A percentile compares a stretch with the other conserved stretches of the same genome.
phyloP scores from a whole-genome alignment of 441 rosid species.

The Rhodomyrtus psidioides region DNA sequence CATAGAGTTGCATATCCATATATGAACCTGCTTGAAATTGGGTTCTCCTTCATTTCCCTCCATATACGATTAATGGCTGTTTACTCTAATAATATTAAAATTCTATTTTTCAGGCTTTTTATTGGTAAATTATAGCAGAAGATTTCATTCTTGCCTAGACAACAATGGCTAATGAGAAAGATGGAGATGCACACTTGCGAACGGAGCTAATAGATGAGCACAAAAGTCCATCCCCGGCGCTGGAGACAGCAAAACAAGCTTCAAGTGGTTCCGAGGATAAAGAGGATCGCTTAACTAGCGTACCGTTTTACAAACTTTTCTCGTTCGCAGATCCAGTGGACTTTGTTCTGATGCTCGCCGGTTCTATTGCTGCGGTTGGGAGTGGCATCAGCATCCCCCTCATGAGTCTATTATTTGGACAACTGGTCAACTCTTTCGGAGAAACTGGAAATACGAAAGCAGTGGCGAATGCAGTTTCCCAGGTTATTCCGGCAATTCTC shows the following conservation, averaged over 20 bases:
- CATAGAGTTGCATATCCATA: neutral
- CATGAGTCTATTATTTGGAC: constrained; percentile 54
- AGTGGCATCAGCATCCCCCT: constrained; percentile 51
- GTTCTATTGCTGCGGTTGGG: constrained; percentile 51
- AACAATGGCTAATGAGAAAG: neutral
- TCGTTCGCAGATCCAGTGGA: constrained; percentile 53
- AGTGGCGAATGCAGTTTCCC: constrained; percentile 34
- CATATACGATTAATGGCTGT: neutral
- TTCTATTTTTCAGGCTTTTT: neutral
- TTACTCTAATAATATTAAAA: neutral
- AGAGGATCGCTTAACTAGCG: neutral
- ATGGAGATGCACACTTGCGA: neutral
- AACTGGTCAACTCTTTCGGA: constrained; percentile 51
- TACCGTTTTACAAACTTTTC: constrained; percentile 63
- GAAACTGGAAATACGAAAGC: constrained; percentile 26
- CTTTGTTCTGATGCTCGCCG: constrained; percentile 41
- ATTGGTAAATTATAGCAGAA: neutral
- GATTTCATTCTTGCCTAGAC: neutral
- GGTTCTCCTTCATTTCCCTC: neutral
- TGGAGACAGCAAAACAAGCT: neutral
- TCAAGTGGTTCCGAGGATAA: neutral
- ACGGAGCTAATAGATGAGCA: neutral
- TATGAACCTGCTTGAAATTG: neutral
- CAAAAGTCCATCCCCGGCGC: neutral
- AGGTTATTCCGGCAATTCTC: constrained; percentile 20